A percentile compares a stretch with the other conserved stretches of the same genome.
Evolutionary conservation across 768 basidiomycete species (phyloP).

Genomic region (Suillus subaureus): DNA sequence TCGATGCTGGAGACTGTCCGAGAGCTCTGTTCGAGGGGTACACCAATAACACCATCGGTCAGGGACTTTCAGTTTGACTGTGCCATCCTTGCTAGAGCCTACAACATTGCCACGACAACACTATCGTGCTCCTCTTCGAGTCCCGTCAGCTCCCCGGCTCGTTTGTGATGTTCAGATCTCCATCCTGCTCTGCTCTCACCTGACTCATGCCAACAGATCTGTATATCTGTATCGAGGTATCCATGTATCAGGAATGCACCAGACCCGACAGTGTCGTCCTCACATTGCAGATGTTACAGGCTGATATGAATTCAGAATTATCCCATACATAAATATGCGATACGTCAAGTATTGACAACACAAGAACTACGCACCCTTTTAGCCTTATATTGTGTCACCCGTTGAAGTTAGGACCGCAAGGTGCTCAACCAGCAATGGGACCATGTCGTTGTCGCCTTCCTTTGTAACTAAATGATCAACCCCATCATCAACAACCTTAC

Average conservation of each 20-base stretch:
- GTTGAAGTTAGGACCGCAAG: background rate
- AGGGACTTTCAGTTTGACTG: background rate
- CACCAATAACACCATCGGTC: background rate
- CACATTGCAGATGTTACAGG: background rate
- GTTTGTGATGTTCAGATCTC: background rate
- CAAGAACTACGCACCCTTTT: slow-evolving; percentile 6
- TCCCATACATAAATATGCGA: background rate
- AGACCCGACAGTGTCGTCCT: background rate
- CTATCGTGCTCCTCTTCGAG: background rate
- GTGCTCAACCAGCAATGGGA: background rate
- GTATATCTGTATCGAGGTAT: background rate
- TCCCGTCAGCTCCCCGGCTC: background rate
- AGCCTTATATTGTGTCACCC: background rate
- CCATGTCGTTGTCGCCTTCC: background rate
- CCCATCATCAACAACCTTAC: background rate
- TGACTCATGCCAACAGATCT: background rate
- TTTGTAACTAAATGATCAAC: background rate
- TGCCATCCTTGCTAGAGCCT: background rate
- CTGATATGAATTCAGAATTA: background rate
- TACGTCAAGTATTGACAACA: slow-evolving; percentile 10
- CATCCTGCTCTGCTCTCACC: background rate
- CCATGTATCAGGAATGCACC: background rate
- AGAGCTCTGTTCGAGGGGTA: background rate
- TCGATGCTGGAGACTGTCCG: background rate
- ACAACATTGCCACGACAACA: background rate